These are phyloP conservation scores for Ceriops tagal DNA, from an alignment of 345 rosid species.

Conservation along the genomic window DNA sequence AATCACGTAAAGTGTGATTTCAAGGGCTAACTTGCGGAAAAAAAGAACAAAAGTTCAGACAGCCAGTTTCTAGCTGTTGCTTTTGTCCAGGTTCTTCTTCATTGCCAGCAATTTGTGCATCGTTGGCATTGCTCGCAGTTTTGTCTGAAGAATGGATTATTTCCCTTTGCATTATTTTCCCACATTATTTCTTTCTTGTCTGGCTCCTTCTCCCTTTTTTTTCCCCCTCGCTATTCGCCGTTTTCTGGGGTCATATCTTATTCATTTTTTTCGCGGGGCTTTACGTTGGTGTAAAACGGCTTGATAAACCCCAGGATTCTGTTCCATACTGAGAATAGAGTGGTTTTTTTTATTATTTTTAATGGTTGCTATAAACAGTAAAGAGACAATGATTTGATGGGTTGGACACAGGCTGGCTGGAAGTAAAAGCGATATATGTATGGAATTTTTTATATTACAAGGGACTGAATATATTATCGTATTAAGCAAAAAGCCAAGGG, in stretches of 20 bases:
- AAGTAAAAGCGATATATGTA: background rate
- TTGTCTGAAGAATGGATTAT: too few species aligned
- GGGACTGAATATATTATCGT: too few species aligned
- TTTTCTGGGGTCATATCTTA: too few species aligned
- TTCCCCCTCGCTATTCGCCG: background rate
- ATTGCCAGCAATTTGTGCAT: background rate
- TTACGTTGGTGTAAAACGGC: background rate
- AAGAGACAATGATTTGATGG: background rate
- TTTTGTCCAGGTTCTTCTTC: background rate
- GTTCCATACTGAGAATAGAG: background rate
- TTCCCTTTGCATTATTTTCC: too few species aligned
- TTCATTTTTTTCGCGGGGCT: too few species aligned
- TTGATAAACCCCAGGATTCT: background rate
- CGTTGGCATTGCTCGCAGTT: too few species aligned
- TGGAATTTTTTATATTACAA: too few species aligned
- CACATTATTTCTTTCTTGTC: background rate
- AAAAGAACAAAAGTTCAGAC: too few species aligned
- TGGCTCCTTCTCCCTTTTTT: background rate
- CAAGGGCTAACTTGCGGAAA: too few species aligned
- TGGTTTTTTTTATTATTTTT: too few species aligned
- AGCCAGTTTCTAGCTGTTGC: background rate
- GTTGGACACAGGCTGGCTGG: slow-evolving; percentile 5
- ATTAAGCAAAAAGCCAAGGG: too few species aligned
- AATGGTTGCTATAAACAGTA: background rate
- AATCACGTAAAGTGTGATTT: too few species aligned